Conservation (phyloP, 202 grass and related monocot genomes). For the Panicum hallii region DNA sequence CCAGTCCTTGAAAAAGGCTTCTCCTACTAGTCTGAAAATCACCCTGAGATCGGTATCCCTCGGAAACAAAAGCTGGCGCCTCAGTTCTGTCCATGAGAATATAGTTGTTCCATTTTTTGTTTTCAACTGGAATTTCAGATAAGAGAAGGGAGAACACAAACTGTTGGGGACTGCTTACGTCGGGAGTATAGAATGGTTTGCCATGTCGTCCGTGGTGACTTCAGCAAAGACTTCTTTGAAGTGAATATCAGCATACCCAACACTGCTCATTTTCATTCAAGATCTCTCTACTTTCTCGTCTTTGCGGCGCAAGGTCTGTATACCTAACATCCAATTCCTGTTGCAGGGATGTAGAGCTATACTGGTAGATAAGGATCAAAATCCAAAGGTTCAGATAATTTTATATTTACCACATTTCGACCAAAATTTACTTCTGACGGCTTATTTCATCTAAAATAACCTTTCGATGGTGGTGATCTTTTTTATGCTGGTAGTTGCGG, state of each 20-base stretch:
- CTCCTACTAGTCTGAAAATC: conserved; percentile 89
- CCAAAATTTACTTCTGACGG: not conserved
- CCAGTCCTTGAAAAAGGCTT: conserved; percentile 75
- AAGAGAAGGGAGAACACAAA: conserved; percentile 79
- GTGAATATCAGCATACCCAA: conserved; percentile 49
- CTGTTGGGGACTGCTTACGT: conserved; percentile 73
- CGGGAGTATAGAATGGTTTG: conserved; percentile 89
- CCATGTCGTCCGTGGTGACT: conserved; percentile 79
- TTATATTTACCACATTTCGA: conserved; percentile 1
- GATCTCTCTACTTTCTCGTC: not conserved
- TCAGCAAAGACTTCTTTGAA: conserved; percentile 85
- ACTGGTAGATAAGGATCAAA: conserved; percentile 82
- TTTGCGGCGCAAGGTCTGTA: not conserved
- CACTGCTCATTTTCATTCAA: not conserved
- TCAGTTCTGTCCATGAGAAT: not conserved
- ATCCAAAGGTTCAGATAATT: conserved; percentile 65
- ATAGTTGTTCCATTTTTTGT: not conserved
- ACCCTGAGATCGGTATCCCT: conserved; percentile 74
- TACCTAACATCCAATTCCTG: conserved; percentile 24
- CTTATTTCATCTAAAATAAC: conserved; percentile 4
- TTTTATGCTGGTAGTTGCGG: conserved; percentile 49
- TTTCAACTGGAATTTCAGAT: conserved; percentile 53
- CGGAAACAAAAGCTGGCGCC: not conserved
- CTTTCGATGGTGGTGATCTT: not conserved
- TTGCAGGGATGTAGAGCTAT: conserved; percentile 89